phyloP scores from a whole-genome alignment of 352 stramenopile genomes.

The Paralagenidium karlingii region DNA sequence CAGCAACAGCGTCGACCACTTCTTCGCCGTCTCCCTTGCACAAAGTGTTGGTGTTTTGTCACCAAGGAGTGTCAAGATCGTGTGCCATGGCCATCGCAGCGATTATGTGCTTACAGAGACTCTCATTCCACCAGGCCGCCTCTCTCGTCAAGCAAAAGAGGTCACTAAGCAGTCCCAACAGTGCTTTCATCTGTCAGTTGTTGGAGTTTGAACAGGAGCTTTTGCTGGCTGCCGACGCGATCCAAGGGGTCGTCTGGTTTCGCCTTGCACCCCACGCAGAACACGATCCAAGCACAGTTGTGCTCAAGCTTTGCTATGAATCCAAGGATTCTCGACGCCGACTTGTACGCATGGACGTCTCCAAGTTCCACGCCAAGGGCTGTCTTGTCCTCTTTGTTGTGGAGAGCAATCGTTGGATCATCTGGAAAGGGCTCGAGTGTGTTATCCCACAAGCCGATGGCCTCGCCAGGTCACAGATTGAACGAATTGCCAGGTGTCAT shows the following conservation, averaged over 20 bases:
- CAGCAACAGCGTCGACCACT: conserved; percentile 2
- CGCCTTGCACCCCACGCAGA: conserved; percentile 25
- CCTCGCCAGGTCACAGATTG: conserved; percentile 6
- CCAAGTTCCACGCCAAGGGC: background rate
- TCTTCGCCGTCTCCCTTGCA: background rate
- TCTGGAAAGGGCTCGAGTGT: conserved; percentile 27
- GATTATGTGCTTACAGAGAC: conserved; percentile 25
- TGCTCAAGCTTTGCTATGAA: conserved; percentile 33
- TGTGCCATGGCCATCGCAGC: conserved; percentile 51
- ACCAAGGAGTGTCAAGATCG: conserved; percentile 56
- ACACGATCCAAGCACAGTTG: conserved; percentile 22
- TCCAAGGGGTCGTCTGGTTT: conserved; percentile 9
- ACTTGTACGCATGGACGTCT: background rate
- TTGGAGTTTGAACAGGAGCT: conserved; percentile 49
- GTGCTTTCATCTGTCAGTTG: conserved; percentile 50
- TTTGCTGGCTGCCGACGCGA: conserved; percentile 1
- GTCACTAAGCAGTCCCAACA: conserved; percentile 41
- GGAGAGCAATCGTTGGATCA: conserved; percentile 4
- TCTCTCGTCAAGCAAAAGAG: conserved; percentile 25
- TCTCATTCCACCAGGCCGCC: conserved; percentile 19
- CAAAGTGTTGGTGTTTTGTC: conserved; percentile 45
- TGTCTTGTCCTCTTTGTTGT: conserved; percentile 1
- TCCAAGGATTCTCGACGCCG: conserved; percentile 5
- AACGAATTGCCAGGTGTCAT: conserved; percentile 5
- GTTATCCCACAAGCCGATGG: conserved; percentile 11